Percentiles rank a stretch among this genome's conserved stretches.
phyloP scores from a whole-genome alignment of 179 eudicot species.

The Spergularia azorica region DNA sequence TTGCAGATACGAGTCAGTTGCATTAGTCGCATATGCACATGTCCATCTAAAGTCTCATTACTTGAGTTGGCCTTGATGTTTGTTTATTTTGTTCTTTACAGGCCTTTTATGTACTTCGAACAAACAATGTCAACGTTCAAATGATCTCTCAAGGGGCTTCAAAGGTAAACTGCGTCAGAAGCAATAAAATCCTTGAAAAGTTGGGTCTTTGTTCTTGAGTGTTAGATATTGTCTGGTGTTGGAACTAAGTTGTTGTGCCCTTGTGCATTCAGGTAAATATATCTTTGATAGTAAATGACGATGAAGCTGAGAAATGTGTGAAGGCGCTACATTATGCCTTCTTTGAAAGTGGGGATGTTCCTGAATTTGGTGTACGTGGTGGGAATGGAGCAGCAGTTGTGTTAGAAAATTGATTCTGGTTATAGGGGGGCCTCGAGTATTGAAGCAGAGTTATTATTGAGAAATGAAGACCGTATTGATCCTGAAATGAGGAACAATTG shows the following conservation, averaged over 20 bases:
- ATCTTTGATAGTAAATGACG: conserved; percentile 83
- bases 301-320: conserved; percentile 86
- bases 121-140: conserved; percentile 82
- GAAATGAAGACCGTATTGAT: not conserved
- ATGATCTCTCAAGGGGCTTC: conserved; percentile 99
- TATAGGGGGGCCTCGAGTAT: not conserved
- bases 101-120: conserved; percentile 78
- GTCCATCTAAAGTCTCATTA: not conserved
- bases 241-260: conserved; percentile 11
- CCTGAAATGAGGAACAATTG: not conserved
- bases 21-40: too few relatives aligned
- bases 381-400: conserved; percentile 36
- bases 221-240: not conserved
- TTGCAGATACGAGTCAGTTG: too few relatives aligned
- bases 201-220: not conserved
- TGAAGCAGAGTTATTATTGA: too few relatives aligned
- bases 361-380: conserved; percentile 32
- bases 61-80: not conserved
- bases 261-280: conserved; percentile 63
- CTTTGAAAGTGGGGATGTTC: conserved; percentile 53
- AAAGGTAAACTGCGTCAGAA: conserved; percentile 43
- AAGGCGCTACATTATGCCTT: conserved; percentile 82
- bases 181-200: not conserved
- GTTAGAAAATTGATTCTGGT: conserved; percentile 20
- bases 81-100: conserved; percentile 31